phyloP scores from a whole-genome alignment of 352 stramenopile genomes.

The Aphanomyces cochlioides region DNA sequence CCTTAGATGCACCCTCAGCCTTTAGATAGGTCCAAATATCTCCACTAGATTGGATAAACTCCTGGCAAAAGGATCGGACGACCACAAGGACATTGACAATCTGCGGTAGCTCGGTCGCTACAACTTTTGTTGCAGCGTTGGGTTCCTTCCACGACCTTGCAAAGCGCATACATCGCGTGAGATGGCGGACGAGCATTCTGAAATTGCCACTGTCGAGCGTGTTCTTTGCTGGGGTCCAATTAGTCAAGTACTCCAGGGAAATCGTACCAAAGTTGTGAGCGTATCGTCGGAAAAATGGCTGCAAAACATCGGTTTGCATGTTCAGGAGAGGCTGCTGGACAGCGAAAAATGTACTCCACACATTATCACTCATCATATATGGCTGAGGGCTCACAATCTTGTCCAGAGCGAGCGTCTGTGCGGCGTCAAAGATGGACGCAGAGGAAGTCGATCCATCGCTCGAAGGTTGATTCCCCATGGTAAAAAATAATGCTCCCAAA shows the following conservation, averaged over 20 bases:
- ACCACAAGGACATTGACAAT: slow-evolving; percentile 70
- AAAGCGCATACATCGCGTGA: neutral
- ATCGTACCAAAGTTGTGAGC: slow-evolving; percentile 50
- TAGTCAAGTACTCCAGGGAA: slow-evolving; percentile 11
- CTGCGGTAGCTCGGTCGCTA: slow-evolving; percentile 48
- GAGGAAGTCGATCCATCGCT: slow-evolving; percentile 4
- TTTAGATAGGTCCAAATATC: too few species aligned
- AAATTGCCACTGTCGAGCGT: slow-evolving; percentile 72
- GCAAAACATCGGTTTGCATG: slow-evolving; percentile 54
- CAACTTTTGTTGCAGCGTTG: slow-evolving; percentile 20
- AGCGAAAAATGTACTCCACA: slow-evolving; percentile 50
- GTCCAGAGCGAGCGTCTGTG: slow-evolving; percentile 58
- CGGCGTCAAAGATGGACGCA: slow-evolving; percentile 13
- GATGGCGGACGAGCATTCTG: slow-evolving; percentile 54
- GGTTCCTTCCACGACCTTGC: neutral
- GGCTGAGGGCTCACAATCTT: slow-evolving; percentile 59
- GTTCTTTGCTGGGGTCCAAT: slow-evolving; percentile 46
- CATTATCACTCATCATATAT: slow-evolving; percentile 47
- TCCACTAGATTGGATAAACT: slow-evolving; percentile 47
- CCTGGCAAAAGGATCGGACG: slow-evolving; percentile 66
- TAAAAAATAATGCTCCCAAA: neutral
- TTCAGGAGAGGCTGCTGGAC: slow-evolving; percentile 43
- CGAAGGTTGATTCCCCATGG: slow-evolving; percentile 8
- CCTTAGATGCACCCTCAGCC: too few species aligned
- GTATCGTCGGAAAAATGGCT: slow-evolving; percentile 59